These are phyloP conservation scores for Rhamnella rubrinervis DNA, from an alignment of 331 rosid genomes.

Conservation along the genomic window DNA sequence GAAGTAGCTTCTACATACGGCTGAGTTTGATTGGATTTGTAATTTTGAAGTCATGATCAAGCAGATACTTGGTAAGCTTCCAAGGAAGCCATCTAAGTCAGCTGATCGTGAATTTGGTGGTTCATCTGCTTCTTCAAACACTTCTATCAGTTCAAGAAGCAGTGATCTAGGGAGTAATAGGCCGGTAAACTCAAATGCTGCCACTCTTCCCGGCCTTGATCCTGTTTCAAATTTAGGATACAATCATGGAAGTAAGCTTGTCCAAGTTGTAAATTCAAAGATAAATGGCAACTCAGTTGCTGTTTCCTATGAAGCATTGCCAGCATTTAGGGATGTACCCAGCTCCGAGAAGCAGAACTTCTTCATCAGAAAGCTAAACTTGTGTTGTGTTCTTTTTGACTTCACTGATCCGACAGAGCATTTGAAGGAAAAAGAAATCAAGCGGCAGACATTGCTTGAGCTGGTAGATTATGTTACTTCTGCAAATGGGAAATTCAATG, in stretches of 20 bases:
- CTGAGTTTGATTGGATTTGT: constrained; percentile 25
- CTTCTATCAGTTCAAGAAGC: constrained; percentile 32
- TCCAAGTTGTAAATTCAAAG: constrained; percentile 35
- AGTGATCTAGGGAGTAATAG: constrained; percentile 36
- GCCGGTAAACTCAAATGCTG: constrained; percentile 20
- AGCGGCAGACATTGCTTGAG: constrained; percentile 65
- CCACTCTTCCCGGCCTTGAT: constrained; percentile 20
- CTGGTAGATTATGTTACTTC: constrained; percentile 63
- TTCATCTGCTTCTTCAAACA: constrained; percentile 39
- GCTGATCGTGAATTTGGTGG: constrained; percentile 44
- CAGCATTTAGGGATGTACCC: constrained; percentile 58
- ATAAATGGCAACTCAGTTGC: constrained; percentile 29
- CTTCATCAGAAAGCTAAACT: constrained; percentile 47
- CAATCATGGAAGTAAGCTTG: constrained; percentile 34
- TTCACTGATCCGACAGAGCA: constrained; percentile 53
- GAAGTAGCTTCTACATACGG: constrained; percentile 19
- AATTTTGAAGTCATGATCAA: constrained; percentile 47
- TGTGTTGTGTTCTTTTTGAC: constrained; percentile 55
- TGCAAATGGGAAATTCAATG: constrained; percentile 53
- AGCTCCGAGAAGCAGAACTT: constrained; percentile 59
- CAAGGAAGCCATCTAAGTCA: constrained; percentile 58
- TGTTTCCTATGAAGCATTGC: constrained; percentile 48
- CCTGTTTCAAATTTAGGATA: constrained; percentile 27
- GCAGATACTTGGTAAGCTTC: constrained; percentile 60
- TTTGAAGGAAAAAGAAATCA: constrained; percentile 60